These are phyloP conservation scores for Boletus coccyginus DNA, from an alignment of 768 basidiomycete species.

Conservation along the genomic window DNA sequence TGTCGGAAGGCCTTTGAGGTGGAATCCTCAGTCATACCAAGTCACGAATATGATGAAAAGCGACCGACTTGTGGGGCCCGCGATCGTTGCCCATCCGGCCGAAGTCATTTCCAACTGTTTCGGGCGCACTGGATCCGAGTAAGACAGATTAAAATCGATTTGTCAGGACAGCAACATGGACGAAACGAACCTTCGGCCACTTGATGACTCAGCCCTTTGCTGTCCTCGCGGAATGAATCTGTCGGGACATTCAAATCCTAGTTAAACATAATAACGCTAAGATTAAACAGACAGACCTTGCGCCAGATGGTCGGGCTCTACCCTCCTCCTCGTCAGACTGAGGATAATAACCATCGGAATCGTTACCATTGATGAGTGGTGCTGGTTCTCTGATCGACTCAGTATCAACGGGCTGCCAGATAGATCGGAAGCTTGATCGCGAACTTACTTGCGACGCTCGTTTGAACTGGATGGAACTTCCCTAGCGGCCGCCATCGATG, in stretches of 20 bases:
- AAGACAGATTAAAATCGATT: neutral
- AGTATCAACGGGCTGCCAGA: no score
- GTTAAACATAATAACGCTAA: neutral
- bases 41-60: neutral
- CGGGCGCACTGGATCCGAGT: neutral
- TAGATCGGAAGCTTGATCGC: neutral
- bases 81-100: neutral
- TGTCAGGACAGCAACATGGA: neutral
- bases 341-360: no score
- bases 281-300: neutral
- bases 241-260: neutral
- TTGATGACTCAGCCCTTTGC: accelerated
- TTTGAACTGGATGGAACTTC: neutral
- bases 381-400: no score
- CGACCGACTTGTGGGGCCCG: neutral
- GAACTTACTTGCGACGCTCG: neutral
- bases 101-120: accelerated
- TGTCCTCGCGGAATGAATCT: conserved; percentile 10
- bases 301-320: neutral
- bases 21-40: no score
- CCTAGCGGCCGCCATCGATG: neutral
- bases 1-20: neutral
- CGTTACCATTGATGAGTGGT: no score
- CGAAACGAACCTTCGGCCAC: neutral
- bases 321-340: neutral